Conservation (phyloP, 176 grass and related monocot genomes). For the Saccharum spontaneum region DNA sequence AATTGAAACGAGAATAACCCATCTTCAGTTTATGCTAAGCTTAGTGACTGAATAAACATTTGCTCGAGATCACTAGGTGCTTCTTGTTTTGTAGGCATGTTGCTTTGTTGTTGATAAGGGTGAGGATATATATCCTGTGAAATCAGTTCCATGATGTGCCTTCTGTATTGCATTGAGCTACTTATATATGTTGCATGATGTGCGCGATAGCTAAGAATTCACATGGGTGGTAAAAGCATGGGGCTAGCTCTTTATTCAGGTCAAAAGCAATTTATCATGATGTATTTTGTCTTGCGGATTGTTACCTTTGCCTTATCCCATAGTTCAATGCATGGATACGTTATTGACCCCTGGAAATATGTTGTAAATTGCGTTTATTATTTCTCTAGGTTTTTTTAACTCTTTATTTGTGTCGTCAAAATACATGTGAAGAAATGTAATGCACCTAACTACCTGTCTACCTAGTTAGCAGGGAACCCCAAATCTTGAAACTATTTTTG, state of each 20-base stretch:
- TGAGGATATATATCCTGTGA: neutral
- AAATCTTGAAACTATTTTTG: neutral
- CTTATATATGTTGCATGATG: constrained; percentile 11
- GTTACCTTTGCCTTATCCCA: neutral
- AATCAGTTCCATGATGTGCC: neutral
- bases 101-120: neutral
- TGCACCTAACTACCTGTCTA: neutral
- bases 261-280: neutral
- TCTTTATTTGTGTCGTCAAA: neutral
- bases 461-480: neutral
- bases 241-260: neutral
- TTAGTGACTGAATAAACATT: neutral
- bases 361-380: neutral
- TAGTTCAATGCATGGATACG: neutral
- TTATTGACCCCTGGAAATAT: neutral
- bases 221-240: neutral
- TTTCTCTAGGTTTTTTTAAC: neutral
- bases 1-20: neutral
- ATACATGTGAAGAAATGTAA: neutral
- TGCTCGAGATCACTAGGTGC: neutral
- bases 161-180: neutral
- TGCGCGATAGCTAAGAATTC: constrained; percentile 3
- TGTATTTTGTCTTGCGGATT: neutral
- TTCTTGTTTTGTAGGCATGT: neutral
- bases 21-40: neutral